Evolutionary conservation across 2,329 filamentous ascomycete genomes (phyloP), one percentile per base, ranked within the genome.

Genomic region (Colletotrichum sp.): DNA sequence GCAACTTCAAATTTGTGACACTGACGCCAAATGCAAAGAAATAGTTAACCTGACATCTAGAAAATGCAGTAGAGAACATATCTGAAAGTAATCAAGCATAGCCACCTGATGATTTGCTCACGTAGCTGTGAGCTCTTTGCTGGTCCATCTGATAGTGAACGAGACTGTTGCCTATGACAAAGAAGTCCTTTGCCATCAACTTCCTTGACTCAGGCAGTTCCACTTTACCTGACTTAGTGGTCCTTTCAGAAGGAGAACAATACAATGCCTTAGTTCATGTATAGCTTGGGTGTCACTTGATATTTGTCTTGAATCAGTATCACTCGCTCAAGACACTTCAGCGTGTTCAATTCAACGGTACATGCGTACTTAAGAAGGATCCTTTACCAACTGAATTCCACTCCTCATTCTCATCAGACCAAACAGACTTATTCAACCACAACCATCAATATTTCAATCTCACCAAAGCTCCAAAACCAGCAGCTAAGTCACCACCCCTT

Each of bases 151-250:
- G 8, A 12, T 3, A 1, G 44, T 22, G n/a, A 48, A 22, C 44
- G 11, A 48, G 44, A 48, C 44, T 48, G 19, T 13, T 48, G 44
- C 44, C n/a, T 13, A 1, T 48, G 11, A 48, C n/a, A 48, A 48
- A 48, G 44, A 22, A 22, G 6, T 48, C 1, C 44, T 48, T 48
- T 48, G 44, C 11, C 1, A 0, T 1, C 44, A 48, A 22, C 6
- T 22, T 48, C n/a, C 11, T 48, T 48, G 44, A 13, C 44, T 48
- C 44, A 48, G n/a, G n/a, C 3, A 48, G 3, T 7, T 48, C 19
- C 0, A 3, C 11, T 12, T 12, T 13, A 48, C 9, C n/a, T 48
- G 11, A 7, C n/a, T 48, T 2, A n/a, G 8, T 12, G 2, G 5
- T 3, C 6, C n/a, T 48, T 48, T 48, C 19, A 48, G 6, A 22